phyloP scores from a whole-genome alignment of 768 basidiomycete genomes.

The Pholiota microspora region DNA sequence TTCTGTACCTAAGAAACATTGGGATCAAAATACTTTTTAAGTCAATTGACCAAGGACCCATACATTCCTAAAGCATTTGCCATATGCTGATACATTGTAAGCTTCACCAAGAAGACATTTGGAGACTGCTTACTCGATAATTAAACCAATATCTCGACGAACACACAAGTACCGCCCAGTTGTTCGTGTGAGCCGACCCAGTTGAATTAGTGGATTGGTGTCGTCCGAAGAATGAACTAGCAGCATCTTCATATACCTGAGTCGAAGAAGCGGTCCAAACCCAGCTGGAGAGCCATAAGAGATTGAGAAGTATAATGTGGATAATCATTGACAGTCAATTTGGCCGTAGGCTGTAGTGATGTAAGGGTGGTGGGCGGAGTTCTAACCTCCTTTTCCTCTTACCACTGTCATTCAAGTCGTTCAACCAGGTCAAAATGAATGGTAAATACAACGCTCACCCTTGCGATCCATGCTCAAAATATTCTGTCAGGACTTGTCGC shows the following conservation, averaged over 20 bases:
- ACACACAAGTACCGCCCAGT: constrained; percentile 97
- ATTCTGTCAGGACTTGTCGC: constrained; percentile 53
- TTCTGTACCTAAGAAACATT: constrained; percentile 76
- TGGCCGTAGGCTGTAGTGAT: no score
- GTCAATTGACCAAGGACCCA: constrained; percentile 15
- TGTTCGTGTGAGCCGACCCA: constrained; percentile 79
- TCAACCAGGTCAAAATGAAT: constrained; percentile 20
- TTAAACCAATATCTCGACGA: constrained; percentile 98
- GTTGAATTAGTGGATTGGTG: constrained; percentile 26
- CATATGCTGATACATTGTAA: constrained; percentile 74
- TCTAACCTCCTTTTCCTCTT: constrained; percentile 15
- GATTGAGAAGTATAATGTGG: constrained; percentile 24
- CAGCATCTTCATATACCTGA: constrained; percentile 33
- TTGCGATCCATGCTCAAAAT: neutral
- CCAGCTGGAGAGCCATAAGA: constrained; percentile 36
- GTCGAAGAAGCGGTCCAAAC: constrained; percentile 26
- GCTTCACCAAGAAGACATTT: neutral
- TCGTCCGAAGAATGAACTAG: constrained; percentile 45
- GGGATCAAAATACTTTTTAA: neutral
- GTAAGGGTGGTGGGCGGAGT: neutral
- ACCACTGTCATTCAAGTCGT: constrained; percentile 15
- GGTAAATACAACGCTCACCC: constrained; percentile 11
- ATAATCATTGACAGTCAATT: constrained; percentile 34
- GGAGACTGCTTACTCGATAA: constrained; percentile 68
- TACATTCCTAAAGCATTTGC: constrained; percentile 97